Percentiles rank a stretch among this genome's conserved stretches.
Conservation (phyloP, 2,329 filamentous ascomycete species). For the Apiospora pterosperma region DNA sequence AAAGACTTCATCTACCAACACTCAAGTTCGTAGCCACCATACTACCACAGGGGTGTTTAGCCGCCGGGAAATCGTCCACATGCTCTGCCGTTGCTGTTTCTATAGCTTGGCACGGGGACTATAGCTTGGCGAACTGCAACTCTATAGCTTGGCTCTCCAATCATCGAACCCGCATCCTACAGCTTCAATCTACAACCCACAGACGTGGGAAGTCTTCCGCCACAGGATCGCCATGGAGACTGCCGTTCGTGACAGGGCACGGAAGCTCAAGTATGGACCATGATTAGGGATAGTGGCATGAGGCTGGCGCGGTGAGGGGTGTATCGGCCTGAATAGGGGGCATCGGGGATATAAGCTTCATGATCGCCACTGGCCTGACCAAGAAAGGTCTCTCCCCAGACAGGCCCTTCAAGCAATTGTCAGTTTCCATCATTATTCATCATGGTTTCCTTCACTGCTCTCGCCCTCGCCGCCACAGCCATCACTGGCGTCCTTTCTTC, state of each 20-base stretch:
- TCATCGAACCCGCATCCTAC: neutral
- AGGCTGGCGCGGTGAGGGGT: neutral
- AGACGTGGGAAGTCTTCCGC: neutral
- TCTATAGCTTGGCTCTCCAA: neutral
- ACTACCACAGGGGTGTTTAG: neutral
- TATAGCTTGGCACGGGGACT: neutral
- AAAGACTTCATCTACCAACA: neutral
- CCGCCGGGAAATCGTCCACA: neutral
- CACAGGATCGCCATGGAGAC: neutral
- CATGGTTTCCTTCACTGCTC: constrained; percentile 24
- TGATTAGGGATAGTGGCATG: neutral
- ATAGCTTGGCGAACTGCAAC: neutral
- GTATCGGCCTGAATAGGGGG: neutral
- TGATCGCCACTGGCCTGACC: neutral
- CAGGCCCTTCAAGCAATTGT: neutral
- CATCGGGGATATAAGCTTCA: neutral
- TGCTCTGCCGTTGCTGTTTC: neutral
- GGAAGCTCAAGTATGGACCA: neutral
- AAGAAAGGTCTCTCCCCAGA: neutral
- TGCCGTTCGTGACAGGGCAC: neutral
- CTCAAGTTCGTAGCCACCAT: neutral
- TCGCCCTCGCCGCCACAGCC: constrained; percentile 24
- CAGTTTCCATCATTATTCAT: neutral
- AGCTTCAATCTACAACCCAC: constrained; percentile 7
- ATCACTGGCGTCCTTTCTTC: constrained; percentile 22